A percentile compares a stretch with the other conserved stretches of the same genome.
Conservation (phyloP, 495 filamentous ascomycete genomes). For the Wilcoxina mikolae region DNA sequence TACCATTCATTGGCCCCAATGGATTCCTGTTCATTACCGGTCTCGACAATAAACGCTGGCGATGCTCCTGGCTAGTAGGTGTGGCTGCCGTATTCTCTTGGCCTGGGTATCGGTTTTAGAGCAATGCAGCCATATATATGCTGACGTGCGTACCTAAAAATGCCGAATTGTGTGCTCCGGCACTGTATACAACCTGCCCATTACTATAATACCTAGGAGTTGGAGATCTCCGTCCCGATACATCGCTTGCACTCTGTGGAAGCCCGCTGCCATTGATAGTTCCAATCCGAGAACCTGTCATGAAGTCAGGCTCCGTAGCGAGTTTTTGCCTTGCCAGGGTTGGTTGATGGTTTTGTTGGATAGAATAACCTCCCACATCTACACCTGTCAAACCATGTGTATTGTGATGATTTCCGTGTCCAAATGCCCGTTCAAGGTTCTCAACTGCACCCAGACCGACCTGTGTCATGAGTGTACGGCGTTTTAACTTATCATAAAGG, state of each 20-base stretch:
- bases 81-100: conserved; percentile 3
- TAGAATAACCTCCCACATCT: neutral
- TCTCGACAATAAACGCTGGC: conserved; percentile 17
- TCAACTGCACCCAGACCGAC: conserved; percentile 18
- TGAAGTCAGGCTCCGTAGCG: conserved; percentile 13
- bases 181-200: neutral
- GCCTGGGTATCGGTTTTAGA: neutral
- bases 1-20: too few species aligned
- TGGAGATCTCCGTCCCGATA: neutral
- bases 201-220: neutral
- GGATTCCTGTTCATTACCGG: too few species aligned
- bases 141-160: neutral
- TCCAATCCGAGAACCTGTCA: conserved; percentile 16
- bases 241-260: neutral
- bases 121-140: neutral
- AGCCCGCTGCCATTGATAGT: conserved; percentile 9
- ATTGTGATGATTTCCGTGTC: neutral
- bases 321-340: neutral
- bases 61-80: conserved; percentile 15
- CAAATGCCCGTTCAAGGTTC: conserved; percentile 14
- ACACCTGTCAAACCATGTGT: neutral
- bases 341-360: neutral
- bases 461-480: conserved; percentile 28
- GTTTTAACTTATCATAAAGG: conserved; percentile 71
- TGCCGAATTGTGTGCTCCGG: neutral